Evolutionary conservation across 1,284 basidiomycete species (phyloP).

Genomic region (Serendipita sp.): DNA sequence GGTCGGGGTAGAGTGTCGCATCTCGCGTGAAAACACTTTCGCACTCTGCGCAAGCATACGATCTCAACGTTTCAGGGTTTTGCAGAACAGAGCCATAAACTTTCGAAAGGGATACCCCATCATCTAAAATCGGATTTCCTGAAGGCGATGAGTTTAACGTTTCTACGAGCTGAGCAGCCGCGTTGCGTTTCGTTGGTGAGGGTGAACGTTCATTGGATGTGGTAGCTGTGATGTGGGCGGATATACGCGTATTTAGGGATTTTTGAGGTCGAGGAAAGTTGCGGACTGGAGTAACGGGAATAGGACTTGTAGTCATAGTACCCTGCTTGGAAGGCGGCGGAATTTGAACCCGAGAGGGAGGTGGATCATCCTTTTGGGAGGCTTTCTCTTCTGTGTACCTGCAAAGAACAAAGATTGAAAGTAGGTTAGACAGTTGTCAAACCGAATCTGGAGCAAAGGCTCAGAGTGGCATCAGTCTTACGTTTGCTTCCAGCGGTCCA

Average conservation of each 20-base stretch:
- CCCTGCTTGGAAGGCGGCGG: conserved; percentile 11
- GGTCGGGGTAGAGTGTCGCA: conserved; percentile 69
- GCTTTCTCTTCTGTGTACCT: conserved; percentile 29
- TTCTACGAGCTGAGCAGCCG: conserved; percentile 31
- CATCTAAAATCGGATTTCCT: conserved; percentile 49
- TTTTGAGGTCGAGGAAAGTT: conserved; percentile 30
- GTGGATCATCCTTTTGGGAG: conserved; percentile 28
- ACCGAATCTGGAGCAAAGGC: not conserved
- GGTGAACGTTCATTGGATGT: conserved; percentile 31
- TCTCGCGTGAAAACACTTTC: conserved; percentile 53
- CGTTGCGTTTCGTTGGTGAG: conserved; percentile 39
- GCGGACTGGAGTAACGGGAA: conserved; percentile 23
- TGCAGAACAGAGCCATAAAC: conserved; percentile 70
- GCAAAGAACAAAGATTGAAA: not conserved
- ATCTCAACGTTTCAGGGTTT: conserved; percentile 51
- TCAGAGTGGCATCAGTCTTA: conserved; percentile 4
- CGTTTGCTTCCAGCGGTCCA: conserved; percentile 64
- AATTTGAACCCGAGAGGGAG: conserved; percentile 12
- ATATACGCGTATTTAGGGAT: conserved; percentile 25
- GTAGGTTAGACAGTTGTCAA: not conserved
- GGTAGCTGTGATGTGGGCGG: conserved; percentile 41
- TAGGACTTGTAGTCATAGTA: conserved; percentile 11
- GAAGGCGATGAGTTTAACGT: conserved; percentile 23
- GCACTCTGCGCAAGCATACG: conserved; percentile 55
- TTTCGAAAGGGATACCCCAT: conserved; percentile 53